Percentiles rank a stretch among this genome's conserved stretches.
Evolutionary conservation across 495 filamentous ascomycete genomes (phyloP).

Genomic region (Amphirosellinia nigrospora): DNA sequence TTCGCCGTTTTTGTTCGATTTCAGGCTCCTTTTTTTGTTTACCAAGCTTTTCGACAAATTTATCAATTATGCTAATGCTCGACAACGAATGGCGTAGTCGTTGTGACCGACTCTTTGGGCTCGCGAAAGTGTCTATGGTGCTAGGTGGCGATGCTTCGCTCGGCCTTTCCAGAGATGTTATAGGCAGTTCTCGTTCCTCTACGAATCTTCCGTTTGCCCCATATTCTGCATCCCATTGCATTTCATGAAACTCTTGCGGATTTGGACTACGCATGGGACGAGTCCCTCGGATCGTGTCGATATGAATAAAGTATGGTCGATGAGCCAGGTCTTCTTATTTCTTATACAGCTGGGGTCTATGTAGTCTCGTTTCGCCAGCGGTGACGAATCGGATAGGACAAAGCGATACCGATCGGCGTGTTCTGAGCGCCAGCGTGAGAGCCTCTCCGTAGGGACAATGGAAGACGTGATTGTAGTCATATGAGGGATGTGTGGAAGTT

Average conservation of each 20-base stretch:
- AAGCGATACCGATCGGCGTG: conserved; percentile 38
- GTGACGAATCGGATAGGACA: conserved; percentile 39
- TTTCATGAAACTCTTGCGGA: conserved; percentile 40
- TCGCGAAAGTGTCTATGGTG: conserved; percentile 28
- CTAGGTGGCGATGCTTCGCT: conserved; percentile 28
- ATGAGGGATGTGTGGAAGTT: conserved; percentile 43
- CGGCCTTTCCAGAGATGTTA: conserved; percentile 28
- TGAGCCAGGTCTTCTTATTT: conserved; percentile 40
- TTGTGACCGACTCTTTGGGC: conserved; percentile 22
- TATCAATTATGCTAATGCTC: conserved; percentile 28
- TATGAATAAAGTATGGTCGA: conserved; percentile 42
- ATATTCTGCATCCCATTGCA: conserved; percentile 38
- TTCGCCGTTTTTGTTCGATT: conserved; percentile 32
- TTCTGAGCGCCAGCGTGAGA: conserved; percentile 36
- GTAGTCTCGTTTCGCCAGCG: conserved; percentile 26
- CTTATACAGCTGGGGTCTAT: conserved; percentile 38
- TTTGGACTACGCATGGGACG: conserved; percentile 38
- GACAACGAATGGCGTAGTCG: conserved; percentile 30
- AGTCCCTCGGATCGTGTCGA: conserved; percentile 38
- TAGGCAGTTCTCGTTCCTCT: conserved; percentile 34
- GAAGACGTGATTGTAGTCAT: conserved; percentile 43
- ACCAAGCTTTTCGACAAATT: conserved; percentile 23
- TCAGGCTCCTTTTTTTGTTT: conserved; percentile 24
- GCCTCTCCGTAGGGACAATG: conserved; percentile 37
- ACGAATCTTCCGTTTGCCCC: conserved; percentile 33